Conservation (phyloP, 495 filamentous ascomycete genomes). For the Stereocaulon alpinum region DNA sequence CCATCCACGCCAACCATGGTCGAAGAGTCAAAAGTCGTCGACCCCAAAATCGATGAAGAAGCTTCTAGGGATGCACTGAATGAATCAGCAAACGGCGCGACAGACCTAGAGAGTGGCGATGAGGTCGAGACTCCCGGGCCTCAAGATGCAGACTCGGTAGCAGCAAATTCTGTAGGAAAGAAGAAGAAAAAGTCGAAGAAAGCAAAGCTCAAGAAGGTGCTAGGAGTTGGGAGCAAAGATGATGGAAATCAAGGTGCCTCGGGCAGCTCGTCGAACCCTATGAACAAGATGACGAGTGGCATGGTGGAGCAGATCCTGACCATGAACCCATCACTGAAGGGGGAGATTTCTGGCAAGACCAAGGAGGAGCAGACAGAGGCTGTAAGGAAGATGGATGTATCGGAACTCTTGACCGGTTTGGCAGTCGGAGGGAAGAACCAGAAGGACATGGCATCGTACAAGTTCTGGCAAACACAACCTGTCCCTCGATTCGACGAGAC, state of each 20-base stretch:
- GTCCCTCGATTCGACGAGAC: conserved; percentile 64
- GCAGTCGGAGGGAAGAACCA: conserved; percentile 66
- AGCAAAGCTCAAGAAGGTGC: conserved; percentile 23
- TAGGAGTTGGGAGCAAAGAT: conserved; percentile 19
- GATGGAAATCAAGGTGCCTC: conserved; percentile 16
- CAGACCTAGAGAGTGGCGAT: conserved; percentile 11
- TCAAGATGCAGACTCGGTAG: conserved; percentile 18
- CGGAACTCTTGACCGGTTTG: conserved; percentile 75
- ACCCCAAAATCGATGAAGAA: conserved; percentile 15
- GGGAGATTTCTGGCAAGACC: conserved; percentile 36
- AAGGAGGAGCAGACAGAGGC: conserved; percentile 46
- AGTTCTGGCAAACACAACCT: conserved; percentile 97
- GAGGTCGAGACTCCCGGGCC: conserved; percentile 17
- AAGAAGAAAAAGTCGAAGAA: conserved; percentile 26
- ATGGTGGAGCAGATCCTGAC: conserved; percentile 37
- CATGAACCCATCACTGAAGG: conserved; percentile 42
- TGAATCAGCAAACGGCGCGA: not conserved
- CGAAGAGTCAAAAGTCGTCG: conserved; percentile 20
- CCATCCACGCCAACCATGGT: conserved; percentile 11
- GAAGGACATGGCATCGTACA: conserved; percentile 93
- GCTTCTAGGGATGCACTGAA: conserved; percentile 15
- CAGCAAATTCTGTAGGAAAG: conserved; percentile 23
- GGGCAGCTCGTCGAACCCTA: conserved; percentile 24
- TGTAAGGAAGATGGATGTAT: conserved; percentile 61
- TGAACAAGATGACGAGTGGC: conserved; percentile 33